Conservation (phyloP, 805 yeast species). For the Wickerhamiella domercqiae region DNA sequence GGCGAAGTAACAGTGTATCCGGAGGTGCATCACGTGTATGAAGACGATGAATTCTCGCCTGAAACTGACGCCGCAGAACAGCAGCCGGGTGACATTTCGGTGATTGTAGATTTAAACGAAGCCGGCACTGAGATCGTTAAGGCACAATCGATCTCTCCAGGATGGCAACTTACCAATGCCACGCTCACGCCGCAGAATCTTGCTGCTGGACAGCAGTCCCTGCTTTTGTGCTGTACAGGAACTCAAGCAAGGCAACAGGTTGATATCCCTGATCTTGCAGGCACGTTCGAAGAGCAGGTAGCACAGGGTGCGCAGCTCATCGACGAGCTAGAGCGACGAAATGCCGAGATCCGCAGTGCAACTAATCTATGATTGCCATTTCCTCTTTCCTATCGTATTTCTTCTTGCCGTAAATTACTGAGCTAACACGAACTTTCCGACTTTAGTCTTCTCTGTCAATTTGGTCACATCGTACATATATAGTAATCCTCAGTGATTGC, state of each 20-base stretch:
- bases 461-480: no score
- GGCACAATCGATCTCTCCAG: constrained; percentile 24
- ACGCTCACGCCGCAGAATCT: constrained; percentile 13
- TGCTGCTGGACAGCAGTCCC: constrained; percentile 8
- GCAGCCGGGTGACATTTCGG: constrained; percentile 20
- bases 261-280: constrained; percentile 13
- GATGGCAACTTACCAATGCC: constrained; percentile 25
- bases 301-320: constrained; percentile 8
- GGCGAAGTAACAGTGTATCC: constrained; percentile 21
- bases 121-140: constrained; percentile 19
- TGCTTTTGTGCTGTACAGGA: constrained; percentile 11
- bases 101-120: constrained; percentile 26
- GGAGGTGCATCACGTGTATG: constrained; percentile 25
- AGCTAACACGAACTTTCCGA: no score
- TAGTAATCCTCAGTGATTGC: no score
- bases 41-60: constrained; percentile 25
- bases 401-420: no score
- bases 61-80: constrained; percentile 22
- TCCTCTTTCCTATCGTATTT: no score
- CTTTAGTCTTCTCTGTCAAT: no score
- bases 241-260: constrained; percentile 11
- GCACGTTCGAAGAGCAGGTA: constrained; percentile 10
- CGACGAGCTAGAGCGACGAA: constrained; percentile 13
- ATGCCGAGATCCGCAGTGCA: constrained; percentile 9
- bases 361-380: constrained; percentile 1